A percentile compares a stretch with the other conserved stretches of the same genome.
phyloP scores from a whole-genome alignment of 805 yeast species.

The Dipodascus albidus region DNA sequence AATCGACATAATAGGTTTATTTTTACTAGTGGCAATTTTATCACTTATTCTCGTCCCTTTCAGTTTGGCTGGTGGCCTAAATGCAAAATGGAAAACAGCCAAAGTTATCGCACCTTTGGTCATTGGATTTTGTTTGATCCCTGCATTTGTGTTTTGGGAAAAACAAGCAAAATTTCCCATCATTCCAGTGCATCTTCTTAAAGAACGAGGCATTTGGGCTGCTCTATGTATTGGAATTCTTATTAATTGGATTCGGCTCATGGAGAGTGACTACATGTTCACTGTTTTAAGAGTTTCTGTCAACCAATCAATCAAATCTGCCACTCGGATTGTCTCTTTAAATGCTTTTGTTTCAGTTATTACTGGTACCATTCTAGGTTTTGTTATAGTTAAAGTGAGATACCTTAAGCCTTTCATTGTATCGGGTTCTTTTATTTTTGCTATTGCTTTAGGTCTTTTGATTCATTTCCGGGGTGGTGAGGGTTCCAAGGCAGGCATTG shows the following conservation, averaged over 20 bases:
- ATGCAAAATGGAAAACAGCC: constrained; percentile 45
- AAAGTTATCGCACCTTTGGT: constrained; percentile 59
- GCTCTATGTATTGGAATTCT: constrained; percentile 50
- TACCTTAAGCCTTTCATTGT: constrained; percentile 49
- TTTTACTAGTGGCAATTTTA: constrained; percentile 41
- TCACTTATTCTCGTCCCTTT: constrained; percentile 63
- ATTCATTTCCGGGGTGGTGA: constrained; percentile 44
- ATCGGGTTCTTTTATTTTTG: constrained; percentile 47
- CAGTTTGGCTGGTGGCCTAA: constrained; percentile 61
- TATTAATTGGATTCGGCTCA: constrained; percentile 49
- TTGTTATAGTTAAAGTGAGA: constrained; percentile 36
- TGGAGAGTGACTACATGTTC: constrained; percentile 61
- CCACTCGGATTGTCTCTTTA: constrained; percentile 49
- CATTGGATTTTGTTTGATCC: constrained; percentile 50
- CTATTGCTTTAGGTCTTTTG: constrained; percentile 49
- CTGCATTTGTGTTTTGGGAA: constrained; percentile 52
- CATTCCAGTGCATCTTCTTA: constrained; percentile 44
- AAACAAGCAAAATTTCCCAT: constrained; percentile 49
- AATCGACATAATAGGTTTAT: constrained; percentile 52
- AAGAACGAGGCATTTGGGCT: constrained; percentile 64
- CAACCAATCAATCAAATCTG: constrained; percentile 45
- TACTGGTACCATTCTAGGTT: constrained; percentile 47
- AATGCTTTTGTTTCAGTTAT: constrained; percentile 57
- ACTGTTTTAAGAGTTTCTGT: constrained; percentile 56
- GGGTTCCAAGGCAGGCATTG: constrained; percentile 41